Base-by-base conservation (phyloP, 495 filamentous ascomycete genomes). In the Penicillium nucicola region DNA sequence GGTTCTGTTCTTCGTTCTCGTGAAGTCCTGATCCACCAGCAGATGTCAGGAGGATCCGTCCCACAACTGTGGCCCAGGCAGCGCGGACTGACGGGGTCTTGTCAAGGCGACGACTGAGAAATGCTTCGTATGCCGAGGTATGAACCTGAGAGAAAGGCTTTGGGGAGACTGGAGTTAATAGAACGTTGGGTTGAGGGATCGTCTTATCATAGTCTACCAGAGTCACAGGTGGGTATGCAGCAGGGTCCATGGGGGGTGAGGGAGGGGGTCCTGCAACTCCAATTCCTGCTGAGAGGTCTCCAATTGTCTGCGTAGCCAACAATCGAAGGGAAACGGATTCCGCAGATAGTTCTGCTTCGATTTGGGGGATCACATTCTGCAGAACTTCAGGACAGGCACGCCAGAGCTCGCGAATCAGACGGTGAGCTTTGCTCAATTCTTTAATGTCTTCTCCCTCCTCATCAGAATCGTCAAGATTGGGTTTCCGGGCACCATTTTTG, bases 371-470 rank as follows among this genome's bases (percentile, higher is more conserved):
- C 15, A 97, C 92, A 57, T 96, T 95, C 49, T 89, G 87, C 10
- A 99, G 77, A 15, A 96, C 91, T 23, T 85, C 77, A 12, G 93
- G 91, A 28, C 87, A 89, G 34, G 91, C 91, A 56, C 90, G 85
- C 93, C 93, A 99, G 7, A 99, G 79, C 65, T 99, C 93, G 37
- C 92, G 83, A 19, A 97, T 81, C 42, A 99, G 76, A 22, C 80
- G 78, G 67, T 99, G 93, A 8, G 92, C 92, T 62, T 97, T 97
- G 52, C 78, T 79, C 33, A 96, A 74, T 61, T 97, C 92, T 50
- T 84, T 86, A 36, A 97, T 70, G 64, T 97, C 93, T 36, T 90
- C 82, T 40, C 91, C 88, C 33, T 89, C 88, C 40, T 93, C 89
- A 36, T 92, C 90, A 7, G 79, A 80, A 17, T 87, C 86, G 45